A percentile compares a stretch with the other conserved stretches of the same genome.
Conservation (phyloP, 495 filamentous ascomycete species). For the Penicillium antarcticum region DNA sequence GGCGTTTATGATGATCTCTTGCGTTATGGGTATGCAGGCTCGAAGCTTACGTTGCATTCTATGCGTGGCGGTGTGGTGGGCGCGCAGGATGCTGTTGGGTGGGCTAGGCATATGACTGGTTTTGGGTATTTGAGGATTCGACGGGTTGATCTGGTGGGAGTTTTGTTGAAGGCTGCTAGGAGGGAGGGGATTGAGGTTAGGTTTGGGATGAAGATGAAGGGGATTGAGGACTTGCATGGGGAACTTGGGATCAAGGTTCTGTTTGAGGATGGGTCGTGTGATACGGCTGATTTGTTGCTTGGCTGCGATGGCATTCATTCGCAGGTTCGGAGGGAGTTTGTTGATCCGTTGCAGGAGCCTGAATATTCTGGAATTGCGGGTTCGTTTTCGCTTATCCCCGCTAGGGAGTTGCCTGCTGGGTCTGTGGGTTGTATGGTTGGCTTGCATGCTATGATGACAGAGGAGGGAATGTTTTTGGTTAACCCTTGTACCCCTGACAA, state of each 20-base stretch:
- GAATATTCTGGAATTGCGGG: constrained; percentile 36
- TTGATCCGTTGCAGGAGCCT: constrained; percentile 23
- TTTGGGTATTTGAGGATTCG: constrained; percentile 36
- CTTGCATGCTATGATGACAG: constrained; percentile 42
- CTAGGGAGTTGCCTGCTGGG: constrained; percentile 9
- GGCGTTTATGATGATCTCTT: constrained; percentile 29
- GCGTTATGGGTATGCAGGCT: constrained; percentile 16
- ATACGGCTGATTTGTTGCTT: constrained; percentile 48
- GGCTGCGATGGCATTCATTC: constrained; percentile 58
- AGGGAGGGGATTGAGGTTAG: constrained; percentile 20
- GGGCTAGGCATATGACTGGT: constrained; percentile 19
- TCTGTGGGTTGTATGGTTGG: constrained; percentile 11
- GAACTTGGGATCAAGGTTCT: constrained; percentile 14
- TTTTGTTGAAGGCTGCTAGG: constrained; percentile 21
- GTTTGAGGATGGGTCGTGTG: constrained; percentile 28
- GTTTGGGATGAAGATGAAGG: constrained; percentile 16
- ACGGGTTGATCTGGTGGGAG: constrained; percentile 25
- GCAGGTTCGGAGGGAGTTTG: constrained; percentile 25
- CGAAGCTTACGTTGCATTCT: constrained; percentile 29
- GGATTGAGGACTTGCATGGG: constrained; percentile 8
- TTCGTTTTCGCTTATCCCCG: constrained; percentile 41
- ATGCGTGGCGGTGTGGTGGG: constrained; percentile 23
- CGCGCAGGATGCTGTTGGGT: constrained; percentile 14
- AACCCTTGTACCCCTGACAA: constrained; percentile 26
- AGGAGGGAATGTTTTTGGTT: constrained; percentile 48